phyloP scores from a whole-genome alignment of 2,329 filamentous ascomycete species.

The Aspergillus calidoustus region DNA sequence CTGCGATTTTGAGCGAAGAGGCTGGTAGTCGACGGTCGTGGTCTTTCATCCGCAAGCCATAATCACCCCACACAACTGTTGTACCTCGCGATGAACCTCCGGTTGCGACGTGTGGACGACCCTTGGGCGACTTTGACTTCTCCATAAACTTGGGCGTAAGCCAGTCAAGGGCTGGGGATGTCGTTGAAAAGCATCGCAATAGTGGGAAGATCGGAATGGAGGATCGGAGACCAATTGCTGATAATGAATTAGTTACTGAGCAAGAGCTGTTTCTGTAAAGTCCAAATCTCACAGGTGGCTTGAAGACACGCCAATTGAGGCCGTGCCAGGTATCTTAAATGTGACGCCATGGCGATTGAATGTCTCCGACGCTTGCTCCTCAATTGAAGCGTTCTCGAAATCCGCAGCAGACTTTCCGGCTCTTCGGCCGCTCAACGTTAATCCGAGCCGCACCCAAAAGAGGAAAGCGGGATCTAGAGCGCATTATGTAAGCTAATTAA shows the following conservation, averaged over 20 bases:
- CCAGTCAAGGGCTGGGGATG: conserved; percentile 69
- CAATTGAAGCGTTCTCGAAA: conserved; percentile 15
- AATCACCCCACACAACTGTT: conserved; percentile 95
- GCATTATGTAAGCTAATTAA: conserved; percentile 33
- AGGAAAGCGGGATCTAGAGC: conserved; percentile 22
- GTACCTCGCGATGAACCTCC: conserved; percentile 92
- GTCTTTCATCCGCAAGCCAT: conserved; percentile 89
- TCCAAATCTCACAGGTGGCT: conserved; percentile 37
- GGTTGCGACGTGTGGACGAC: conserved; percentile 82
- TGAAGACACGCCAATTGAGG: conserved; percentile 40
- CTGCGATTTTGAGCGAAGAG: conserved; percentile 82
- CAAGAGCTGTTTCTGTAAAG: neutral
- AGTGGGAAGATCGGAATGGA: conserved; percentile 42
- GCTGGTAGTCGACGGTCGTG: conserved; percentile 91
- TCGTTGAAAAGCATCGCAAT: conserved; percentile 74
- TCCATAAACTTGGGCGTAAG: conserved; percentile 80
- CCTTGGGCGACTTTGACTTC: conserved; percentile 86
- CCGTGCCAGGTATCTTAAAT: conserved; percentile 42
- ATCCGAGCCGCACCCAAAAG: conserved; percentile 28
- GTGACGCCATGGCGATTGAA: conserved; percentile 38
- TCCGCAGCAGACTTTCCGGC: conserved; percentile 23
- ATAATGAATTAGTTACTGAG: conserved; percentile 1
- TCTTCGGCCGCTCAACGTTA: conserved; percentile 27
- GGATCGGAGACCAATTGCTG: conserved; percentile 32
- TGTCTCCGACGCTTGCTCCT: conserved; percentile 6